These are phyloP conservation scores for Plasmodium yoelii DNA, from an alignment of 169 alveolate genomes.

Conservation along the genomic window DNA sequence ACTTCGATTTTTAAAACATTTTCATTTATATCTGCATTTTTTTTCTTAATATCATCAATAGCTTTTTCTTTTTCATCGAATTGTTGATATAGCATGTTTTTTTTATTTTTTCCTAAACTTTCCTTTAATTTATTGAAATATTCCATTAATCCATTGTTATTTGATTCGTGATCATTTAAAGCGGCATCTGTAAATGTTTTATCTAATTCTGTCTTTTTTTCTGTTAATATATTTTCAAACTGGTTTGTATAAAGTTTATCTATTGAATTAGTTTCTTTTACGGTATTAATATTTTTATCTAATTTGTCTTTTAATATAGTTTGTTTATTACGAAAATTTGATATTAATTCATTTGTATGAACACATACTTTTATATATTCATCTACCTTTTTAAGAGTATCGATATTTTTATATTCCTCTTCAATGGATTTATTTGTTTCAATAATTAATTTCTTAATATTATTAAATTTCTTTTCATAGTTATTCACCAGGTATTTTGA, in stretches of 20 bases:
- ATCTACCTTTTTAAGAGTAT: constrained; percentile 5
- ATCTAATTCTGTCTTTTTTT: not conserved
- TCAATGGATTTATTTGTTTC: not conserved
- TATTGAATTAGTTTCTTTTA: constrained; percentile 2
- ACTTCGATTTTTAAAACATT: no score
- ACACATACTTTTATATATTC: not conserved
- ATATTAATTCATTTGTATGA: not conserved
- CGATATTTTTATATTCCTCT: constrained; percentile 3
- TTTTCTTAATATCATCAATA: no score
- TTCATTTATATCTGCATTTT: no score
- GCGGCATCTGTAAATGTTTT: no score
- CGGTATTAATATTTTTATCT: not conserved
- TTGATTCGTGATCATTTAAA: no score
- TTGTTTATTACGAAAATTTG: not conserved
- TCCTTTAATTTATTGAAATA: no score
- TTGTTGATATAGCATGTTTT: no score
- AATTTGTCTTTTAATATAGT: not conserved
- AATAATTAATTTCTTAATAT: not conserved
- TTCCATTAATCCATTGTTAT: no score
- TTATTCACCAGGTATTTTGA: not conserved
- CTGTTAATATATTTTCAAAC: not conserved
- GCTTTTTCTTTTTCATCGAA: no score
- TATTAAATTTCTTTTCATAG: not conserved
- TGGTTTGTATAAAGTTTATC: not conserved
- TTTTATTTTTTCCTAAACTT: no score